Conservation (phyloP, 768 basidiomycete species). For the button mushroom (Agaricus bisporus) region DNA sequence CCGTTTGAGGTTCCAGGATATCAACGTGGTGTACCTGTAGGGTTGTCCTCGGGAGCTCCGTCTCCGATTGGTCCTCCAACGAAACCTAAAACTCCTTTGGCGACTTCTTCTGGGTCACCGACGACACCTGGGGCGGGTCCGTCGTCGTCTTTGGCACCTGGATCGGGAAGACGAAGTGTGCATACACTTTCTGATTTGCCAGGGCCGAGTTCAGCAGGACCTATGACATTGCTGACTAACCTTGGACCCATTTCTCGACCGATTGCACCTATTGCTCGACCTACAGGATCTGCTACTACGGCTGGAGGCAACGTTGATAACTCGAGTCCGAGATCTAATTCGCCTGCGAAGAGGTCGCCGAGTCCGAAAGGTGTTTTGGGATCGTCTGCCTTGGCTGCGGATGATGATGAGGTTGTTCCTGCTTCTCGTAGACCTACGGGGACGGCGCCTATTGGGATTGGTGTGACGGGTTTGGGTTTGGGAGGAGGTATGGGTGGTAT, state of each 20-base stretch:
- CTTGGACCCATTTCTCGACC: conserved; percentile 62
- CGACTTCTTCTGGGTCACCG: conserved; percentile 20
- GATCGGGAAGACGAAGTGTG: conserved; percentile 36
- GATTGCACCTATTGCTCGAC: conserved; percentile 65
- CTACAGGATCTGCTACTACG: conserved; percentile 26
- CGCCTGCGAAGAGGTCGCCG: conserved; percentile 41
- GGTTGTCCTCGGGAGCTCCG: conserved; percentile 22
- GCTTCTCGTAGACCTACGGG: conserved; percentile 36
- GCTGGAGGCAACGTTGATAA: conserved; percentile 34
- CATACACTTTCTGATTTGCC: conserved; percentile 17
- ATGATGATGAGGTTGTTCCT: conserved; percentile 74
- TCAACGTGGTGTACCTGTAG: conserved; percentile 32
- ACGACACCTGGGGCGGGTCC: conserved; percentile 22
- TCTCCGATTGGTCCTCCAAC: conserved; percentile 56
- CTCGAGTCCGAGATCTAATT: conserved; percentile 58
- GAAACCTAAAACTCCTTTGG: conserved; percentile 35
- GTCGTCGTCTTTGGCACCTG: conserved; percentile 38
- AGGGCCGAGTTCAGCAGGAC: neutral
- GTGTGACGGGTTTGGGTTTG: neutral
- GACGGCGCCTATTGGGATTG: conserved; percentile 20
- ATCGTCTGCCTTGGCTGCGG: conserved; percentile 71
- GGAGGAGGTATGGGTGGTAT: conserved; percentile 7
- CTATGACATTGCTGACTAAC: conserved; percentile 25
- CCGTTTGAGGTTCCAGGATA: conserved; percentile 48
- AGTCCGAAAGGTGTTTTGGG: conserved; percentile 66